Conservation (phyloP, 192 early-diverging fungal species). For the Backusella tarrabulga region DNA sequence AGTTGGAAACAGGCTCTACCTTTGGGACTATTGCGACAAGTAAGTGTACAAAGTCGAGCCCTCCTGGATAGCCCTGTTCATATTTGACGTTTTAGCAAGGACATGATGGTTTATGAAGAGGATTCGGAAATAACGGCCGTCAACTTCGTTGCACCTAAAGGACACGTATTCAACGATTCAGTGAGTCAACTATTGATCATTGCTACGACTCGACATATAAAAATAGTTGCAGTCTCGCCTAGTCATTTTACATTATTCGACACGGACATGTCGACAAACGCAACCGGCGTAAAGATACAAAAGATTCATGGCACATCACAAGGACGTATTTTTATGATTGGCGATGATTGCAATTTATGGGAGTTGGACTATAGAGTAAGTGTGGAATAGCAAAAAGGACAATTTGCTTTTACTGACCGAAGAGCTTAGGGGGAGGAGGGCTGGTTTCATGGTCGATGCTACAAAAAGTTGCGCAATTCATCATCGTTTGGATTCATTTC, state of each 20-base stretch:
- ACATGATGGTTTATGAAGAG: constrained; percentile 78
- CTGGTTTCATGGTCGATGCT: constrained; percentile 80
- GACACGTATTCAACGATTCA: constrained; percentile 79
- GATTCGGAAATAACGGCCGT: constrained; percentile 88
- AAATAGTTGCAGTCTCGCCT: constrained; percentile 69
- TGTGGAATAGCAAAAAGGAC: not conserved
- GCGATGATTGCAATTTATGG: constrained; percentile 83
- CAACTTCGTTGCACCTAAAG: constrained; percentile 71
- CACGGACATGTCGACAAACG: constrained; percentile 74
- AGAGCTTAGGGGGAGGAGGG: constrained; percentile 62
- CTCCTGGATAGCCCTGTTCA: not conserved
- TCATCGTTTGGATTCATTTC: not conserved
- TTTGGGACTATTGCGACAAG: constrained; percentile 90
- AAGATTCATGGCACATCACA: constrained; percentile 73
- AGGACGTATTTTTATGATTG: constrained; percentile 90
- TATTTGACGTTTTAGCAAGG: constrained; percentile 28
- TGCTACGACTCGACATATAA: constrained; percentile 84
- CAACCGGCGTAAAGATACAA: constrained; percentile 80
- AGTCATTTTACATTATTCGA: constrained; percentile 59
- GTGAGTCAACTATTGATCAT: constrained; percentile 84
- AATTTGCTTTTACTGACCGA: not conserved
- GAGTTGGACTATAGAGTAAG: constrained; percentile 82
- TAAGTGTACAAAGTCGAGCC: not conserved
- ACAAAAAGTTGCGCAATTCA: constrained; percentile 46
- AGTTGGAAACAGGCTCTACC: constrained; percentile 82